Evolutionary conservation across 1,139 yeast species (phyloP).

Genomic region (Candida mesenterica): DNA sequence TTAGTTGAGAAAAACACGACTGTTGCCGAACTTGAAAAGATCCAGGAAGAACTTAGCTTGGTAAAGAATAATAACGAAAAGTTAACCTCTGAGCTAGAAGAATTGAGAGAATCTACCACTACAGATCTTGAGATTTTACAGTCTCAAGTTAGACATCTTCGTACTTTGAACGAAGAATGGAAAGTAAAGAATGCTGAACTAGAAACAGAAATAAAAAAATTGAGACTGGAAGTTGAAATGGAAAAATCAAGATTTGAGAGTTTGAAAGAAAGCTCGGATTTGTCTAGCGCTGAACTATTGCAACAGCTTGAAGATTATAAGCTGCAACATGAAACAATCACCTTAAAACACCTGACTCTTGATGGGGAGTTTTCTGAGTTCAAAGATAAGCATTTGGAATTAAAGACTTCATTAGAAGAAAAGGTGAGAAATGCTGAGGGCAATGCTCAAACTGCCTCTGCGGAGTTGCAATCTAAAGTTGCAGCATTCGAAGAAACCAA

Average conservation of each 20-base stretch:
- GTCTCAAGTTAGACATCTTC: slow-evolving; percentile 16
- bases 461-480: neutral
- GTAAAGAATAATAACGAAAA: slow-evolving; percentile 12
- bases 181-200: neutral
- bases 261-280: neutral
- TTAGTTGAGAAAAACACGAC: no score
- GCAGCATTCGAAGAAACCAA: neutral
- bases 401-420: neutral
- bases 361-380: neutral
- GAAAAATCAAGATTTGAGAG: neutral
- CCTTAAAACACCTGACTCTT: neutral
- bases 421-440: neutral
- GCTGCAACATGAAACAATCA: neutral
- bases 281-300: neutral
- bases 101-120: slow-evolving; percentile 3
- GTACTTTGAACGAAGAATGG: slow-evolving; percentile 1
- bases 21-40: slow-evolving; percentile 1
- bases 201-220: neutral
- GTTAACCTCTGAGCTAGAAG: slow-evolving; percentile 4
- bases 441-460: neutral
- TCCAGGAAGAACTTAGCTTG: slow-evolving; percentile 6
- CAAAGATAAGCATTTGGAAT: slow-evolving; percentile 1
- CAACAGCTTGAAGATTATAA: neutral
- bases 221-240: neutral
- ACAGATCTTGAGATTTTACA: slow-evolving; percentile 15